A percentile compares a stretch with the other conserved stretches of the same genome.
Evolutionary conservation across 768 basidiomycete genomes (phyloP).

Genomic region (Daedaleopsis sinensis): DNA sequence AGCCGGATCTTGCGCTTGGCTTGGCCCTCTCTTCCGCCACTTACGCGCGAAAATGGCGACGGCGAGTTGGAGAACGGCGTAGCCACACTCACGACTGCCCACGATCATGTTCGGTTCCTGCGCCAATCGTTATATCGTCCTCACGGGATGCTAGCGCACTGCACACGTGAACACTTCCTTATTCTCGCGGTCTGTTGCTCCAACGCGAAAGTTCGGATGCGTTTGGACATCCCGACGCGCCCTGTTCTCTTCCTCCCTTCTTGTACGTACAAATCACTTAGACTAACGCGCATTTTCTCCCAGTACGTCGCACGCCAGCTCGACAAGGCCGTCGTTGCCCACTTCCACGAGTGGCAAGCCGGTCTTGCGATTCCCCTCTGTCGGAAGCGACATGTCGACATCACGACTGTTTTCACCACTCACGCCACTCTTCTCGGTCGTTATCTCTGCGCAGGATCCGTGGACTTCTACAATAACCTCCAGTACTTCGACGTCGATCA

Average conservation of each 20-base stretch:
- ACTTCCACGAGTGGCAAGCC: slow-evolving; percentile 99
- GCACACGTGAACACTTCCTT: background rate
- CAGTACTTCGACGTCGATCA: slow-evolving; percentile 99
- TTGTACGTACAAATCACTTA: background rate
- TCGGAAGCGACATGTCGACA: slow-evolving; percentile 95
- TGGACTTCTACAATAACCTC: slow-evolving; percentile 99
- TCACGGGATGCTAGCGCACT: background rate
- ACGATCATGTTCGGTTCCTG: background rate
- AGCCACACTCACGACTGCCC: background rate
- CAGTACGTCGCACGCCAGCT: slow-evolving; percentile 85
- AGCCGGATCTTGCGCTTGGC: slow-evolving; percentile 2
- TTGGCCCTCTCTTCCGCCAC: background rate
- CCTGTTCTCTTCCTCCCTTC: background rate
- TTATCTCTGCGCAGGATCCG: slow-evolving; percentile 96
- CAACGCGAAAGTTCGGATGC: background rate
- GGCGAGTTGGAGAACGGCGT: background rate
- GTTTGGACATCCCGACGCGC: slow-evolving; percentile 3
- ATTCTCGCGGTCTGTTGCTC: background rate
- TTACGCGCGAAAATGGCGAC: slow-evolving; percentile 2
- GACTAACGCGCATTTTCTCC: background rate
- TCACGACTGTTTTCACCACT: slow-evolving; percentile 98
- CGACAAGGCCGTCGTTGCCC: slow-evolving; percentile 87
- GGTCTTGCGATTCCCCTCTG: slow-evolving; percentile 94
- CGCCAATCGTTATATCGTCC: background rate
- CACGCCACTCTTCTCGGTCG: slow-evolving; percentile 98